Evolutionary conservation across 2,329 filamentous ascomycete genomes (phyloP), one percentile per base, ranked within the genome.

Genomic region (Alternaria dauci): DNA sequence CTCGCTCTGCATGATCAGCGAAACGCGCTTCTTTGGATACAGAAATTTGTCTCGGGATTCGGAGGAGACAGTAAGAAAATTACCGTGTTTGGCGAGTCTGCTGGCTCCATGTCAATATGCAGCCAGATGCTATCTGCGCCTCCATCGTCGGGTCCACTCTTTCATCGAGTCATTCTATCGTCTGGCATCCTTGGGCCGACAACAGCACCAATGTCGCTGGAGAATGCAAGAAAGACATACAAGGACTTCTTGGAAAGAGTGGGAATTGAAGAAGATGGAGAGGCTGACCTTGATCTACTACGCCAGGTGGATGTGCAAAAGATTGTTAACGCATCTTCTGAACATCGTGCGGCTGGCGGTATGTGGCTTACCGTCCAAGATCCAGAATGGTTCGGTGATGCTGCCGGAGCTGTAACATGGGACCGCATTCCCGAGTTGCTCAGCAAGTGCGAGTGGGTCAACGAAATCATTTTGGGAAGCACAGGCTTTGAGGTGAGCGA

Each of bases 401-500:
- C 65, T 2, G 46, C 50, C 5, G 48, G 28, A 1, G 25, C 14
- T 1, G 46, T 72, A 9, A 69, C 70, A 0, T 75, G 72, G 71
- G 66, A 72, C 25, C 55, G 52, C 8, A 43, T 69, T 8, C 61
- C 62, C 0, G 57, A 66, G 16, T 39, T 72, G 8, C 34, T 72
- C 1, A 62, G 55, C 11, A 52, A 59, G 2, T 73, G 69, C 36
- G 61, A 72, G 7, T 85, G 82, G 82, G 81, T 80, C 28, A 66
- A 80, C 30, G 75, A 77, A 18, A 61, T 84, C 11, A 65, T 84
- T 11, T 74, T 85, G 16, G 83, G 83, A 1, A 78, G 81, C 62
- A 80, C 80, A 25, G 73, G 79, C 46, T 78, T 80, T 58, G 82
- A 84, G 72, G 80, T 80, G 72, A 36, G 52, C 20, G 56, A 71